Percentiles rank a stretch among this genome's conserved stretches.
phyloP scores from a whole-genome alignment of 2,329 filamentous ascomycete genomes.

The Fonsecaea multimorphosa region DNA sequence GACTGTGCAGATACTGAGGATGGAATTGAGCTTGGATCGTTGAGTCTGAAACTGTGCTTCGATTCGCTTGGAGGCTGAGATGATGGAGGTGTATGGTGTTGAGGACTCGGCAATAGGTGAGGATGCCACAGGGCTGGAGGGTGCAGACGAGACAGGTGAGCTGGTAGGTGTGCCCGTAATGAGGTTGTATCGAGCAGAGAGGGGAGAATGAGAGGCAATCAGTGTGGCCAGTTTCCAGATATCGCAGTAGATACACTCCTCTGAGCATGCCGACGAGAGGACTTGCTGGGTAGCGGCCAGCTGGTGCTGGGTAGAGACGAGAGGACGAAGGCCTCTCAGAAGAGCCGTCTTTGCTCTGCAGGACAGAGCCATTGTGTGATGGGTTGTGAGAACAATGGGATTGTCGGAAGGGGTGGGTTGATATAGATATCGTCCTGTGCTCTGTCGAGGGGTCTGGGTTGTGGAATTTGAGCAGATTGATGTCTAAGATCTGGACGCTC shows the following conservation, averaged over 20 bases:
- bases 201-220: constrained; percentile 35
- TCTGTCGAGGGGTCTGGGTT: constrained; percentile 15
- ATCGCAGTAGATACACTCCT: constrained; percentile 39
- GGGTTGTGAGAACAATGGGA: constrained; percentile 6
- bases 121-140: constrained; percentile 25
- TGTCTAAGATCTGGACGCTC: constrained; percentile 8
- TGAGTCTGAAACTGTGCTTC: constrained; percentile 39
- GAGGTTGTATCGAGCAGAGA: constrained; percentile 36
- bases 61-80: constrained; percentile 34
- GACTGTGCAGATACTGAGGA: constrained; percentile 39
- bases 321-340: constrained; percentile 35
- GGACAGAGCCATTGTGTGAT: constrained; percentile 19
- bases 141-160: constrained; percentile 24
- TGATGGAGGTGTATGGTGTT: constrained; percentile 28
- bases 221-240: constrained; percentile 40
- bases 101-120: constrained; percentile 28
- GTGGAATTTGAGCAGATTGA: constrained; percentile 17
- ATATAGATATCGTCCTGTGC: neutral
- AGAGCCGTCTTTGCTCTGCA: constrained; percentile 36
- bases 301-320: constrained; percentile 27
- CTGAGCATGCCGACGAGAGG: constrained; percentile 32
- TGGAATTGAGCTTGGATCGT: constrained; percentile 36
- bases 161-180: constrained; percentile 25
- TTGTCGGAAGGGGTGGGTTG: neutral
- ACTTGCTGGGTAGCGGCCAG: constrained; percentile 33